Base-by-base conservation (phyloP, 768 basidiomycete genomes). In the Calocybe gangraenosa region DNA sequence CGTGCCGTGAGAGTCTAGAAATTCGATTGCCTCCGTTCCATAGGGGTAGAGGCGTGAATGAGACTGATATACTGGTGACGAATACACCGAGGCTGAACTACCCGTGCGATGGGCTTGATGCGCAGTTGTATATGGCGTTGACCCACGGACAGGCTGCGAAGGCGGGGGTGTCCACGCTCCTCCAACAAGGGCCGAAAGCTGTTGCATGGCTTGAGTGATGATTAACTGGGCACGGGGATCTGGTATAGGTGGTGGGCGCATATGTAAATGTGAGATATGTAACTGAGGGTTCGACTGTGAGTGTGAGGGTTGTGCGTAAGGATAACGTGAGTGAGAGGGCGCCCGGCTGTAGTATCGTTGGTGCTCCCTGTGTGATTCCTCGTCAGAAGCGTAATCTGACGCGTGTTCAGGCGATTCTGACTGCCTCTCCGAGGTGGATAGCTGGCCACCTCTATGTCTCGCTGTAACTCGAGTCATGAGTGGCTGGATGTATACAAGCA, bases 1-100 rank as follows among this genome's bases (percentile, higher is more conserved):
- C 10, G 44, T 56, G 44, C 71, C 63, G 2, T 79, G 74, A 3
- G 79, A 76, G 34, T 74, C 74, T 4, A 81, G 75, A 3, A 79
- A 77, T n/a, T 75, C 51, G 1, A 71, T 73, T 7, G 69, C 74
- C 40, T 52, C 56, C 14, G 79, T 76, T 44, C 78, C 66, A 42
- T 65, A 73, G 15, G 58, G 43, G 56, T 65, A 66, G 3, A 71
- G 64, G 49, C 71, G 66, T 1, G 63, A 58, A 44, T 69, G 66
- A 14, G 58, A 59, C 50, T 64, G 66, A 40, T 63, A 65, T 23
- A 60, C 65, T 1, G 75, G 71, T 3, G 70, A 72, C 2, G 61
- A 58, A 42, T 65, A 68, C 19, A 59, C 21, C 3, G 58, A 49
- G n/a, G 48, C 39, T 7, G 56, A 45, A 23, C 18, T 53, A 25